Conservation (phyloP, 306 rosid genomes). For the Dryas octopetala region DNA sequence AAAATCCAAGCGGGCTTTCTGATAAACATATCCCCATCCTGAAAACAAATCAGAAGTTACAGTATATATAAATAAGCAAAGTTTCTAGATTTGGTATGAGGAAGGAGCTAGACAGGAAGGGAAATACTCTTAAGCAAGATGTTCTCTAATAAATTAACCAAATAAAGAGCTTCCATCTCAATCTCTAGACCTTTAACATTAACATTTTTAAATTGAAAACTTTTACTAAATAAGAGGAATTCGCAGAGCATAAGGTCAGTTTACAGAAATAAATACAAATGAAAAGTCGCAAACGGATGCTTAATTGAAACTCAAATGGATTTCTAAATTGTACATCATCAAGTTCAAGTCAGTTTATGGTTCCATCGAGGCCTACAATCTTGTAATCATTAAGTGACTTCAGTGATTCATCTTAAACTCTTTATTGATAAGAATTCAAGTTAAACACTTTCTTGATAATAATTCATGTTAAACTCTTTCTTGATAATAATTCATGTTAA, state of each 20-base stretch:
- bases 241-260: neutral
- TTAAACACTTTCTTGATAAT: too few relatives aligned
- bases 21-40: constrained; percentile 99
- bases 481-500: too few relatives aligned
- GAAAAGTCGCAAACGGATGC: neutral
- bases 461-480: neutral
- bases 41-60: neutral
- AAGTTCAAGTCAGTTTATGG: neutral
- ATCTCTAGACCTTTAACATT: neutral
- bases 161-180: neutral
- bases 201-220: neutral
- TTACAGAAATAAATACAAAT: neutral
- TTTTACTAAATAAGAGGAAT: neutral
- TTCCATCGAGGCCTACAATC: neutral
- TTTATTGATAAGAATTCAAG: too few relatives aligned
- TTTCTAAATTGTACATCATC: too few relatives aligned
- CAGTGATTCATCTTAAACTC: neutral
- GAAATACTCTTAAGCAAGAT: too few relatives aligned
- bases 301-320: neutral
- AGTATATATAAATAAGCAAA: neutral
- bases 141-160: too few relatives aligned
- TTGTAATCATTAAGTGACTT: neutral
- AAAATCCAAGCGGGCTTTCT: constrained; percentile 90
- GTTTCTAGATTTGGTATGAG: neutral
- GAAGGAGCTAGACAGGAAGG: neutral